Conservation (phyloP, 2,329 filamentous ascomycete species). For the Fusarium brachygibbosum region DNA sequence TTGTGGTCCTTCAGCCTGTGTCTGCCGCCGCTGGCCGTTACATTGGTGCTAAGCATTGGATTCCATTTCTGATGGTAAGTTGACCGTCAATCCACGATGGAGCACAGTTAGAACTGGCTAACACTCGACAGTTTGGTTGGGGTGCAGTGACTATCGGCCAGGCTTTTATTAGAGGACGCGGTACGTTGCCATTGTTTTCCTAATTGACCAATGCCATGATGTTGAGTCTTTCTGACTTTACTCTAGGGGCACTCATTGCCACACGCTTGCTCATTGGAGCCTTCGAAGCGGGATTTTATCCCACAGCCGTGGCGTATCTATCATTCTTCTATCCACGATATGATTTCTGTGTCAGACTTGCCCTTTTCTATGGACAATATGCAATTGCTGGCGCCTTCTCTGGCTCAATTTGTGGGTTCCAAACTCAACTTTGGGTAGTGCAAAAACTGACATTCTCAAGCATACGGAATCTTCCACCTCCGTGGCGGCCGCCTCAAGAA, state of each 20-base stretch:
- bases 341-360: conserved; percentile 46
- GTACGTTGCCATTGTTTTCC: conserved; percentile 25
- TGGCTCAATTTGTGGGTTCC: conserved; percentile 45
- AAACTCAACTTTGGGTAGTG: background rate
- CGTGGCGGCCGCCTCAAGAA: conserved; percentile 59
- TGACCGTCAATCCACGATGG: background rate
- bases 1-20: conserved; percentile 46
- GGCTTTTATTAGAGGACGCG: conserved; percentile 46
- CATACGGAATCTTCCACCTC: conserved; percentile 49
- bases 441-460: conserved; percentile 26
- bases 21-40: conserved; percentile 48
- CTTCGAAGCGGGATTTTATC: conserved; percentile 50
- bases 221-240: conserved; percentile 13
- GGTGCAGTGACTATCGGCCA: conserved; percentile 46
- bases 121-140: conserved; percentile 45
- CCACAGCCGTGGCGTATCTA: conserved; percentile 48
- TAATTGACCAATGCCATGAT: background rate
- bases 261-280: conserved; percentile 48
- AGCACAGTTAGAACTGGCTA: conserved; percentile 8
- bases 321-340: conserved; percentile 48
- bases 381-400: conserved; percentile 48
- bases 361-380: conserved; percentile 50
- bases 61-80: conserved; percentile 47
- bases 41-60: conserved; percentile 48
- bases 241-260: conserved; percentile 43